These are phyloP conservation scores for Syzygium oleosum DNA, from an alignment of 345 rosid genomes.

Conservation along the genomic window DNA sequence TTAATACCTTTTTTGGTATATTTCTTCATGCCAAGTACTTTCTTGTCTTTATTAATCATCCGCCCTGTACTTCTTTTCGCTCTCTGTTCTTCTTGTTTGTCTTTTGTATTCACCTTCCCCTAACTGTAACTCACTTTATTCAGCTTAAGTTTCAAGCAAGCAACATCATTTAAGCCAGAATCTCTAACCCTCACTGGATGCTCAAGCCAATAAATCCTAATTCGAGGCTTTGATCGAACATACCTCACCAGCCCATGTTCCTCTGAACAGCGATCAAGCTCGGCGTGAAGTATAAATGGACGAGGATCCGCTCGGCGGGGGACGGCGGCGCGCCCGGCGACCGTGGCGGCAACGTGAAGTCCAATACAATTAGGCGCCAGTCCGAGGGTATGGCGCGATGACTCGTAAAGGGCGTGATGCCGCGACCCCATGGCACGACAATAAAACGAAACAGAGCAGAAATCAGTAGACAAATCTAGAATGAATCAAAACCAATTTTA, in stretches of 20 bases:
- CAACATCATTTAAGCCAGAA: background rate
- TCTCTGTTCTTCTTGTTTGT: background rate
- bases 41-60: background rate
- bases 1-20: background rate
- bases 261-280: background rate
- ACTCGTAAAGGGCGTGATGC: too few relatives aligned
- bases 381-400: too few relatives aligned
- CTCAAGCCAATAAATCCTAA: background rate
- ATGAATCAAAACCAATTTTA: background rate
- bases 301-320: background rate
- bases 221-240: background rate
- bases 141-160: background rate
- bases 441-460: background rate
- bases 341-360: too few relatives aligned
- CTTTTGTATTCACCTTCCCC: background rate
- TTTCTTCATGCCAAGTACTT: background rate
- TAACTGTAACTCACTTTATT: background rate
- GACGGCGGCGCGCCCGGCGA: background rate
- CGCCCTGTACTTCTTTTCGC: background rate
- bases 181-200: background rate
- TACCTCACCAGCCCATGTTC: background rate
- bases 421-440: background rate
- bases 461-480: background rate
- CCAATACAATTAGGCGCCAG: too few relatives aligned
- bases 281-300: background rate